Conservation (phyloP, 1,284 basidiomycete species). For the Apiotrichum akiyoshidainum region DNA sequence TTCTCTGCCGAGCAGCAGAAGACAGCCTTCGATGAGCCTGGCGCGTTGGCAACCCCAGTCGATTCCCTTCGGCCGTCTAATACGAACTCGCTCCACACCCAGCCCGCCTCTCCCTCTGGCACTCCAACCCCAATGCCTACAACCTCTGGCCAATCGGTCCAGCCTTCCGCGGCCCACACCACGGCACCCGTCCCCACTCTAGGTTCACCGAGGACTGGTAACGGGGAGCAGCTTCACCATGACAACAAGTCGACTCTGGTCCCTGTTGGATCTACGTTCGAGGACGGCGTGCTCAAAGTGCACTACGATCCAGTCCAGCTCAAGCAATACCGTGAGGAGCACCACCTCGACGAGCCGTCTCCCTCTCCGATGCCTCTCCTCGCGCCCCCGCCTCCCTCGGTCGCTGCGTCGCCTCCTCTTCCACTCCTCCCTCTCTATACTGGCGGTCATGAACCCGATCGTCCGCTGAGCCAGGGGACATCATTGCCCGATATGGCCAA, state of each 20-base stretch:
- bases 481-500: background rate
- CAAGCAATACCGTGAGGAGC: slow-evolving; percentile 22
- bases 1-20: background rate
- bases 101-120: too few relatives aligned
- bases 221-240: background rate
- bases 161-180: too few relatives aligned
- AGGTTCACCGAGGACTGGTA: background rate
- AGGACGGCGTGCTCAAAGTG: slow-evolving; percentile 28
- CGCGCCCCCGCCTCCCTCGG: background rate
- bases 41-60: too few relatives aligned
- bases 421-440: background rate
- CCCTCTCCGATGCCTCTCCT: background rate
- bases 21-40: background rate
- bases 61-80: too few relatives aligned
- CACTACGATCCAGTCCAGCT: slow-evolving; percentile 31
- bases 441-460: background rate
- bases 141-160: too few relatives aligned
- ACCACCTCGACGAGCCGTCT: background rate
- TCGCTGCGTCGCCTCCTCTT: background rate
- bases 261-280: slow-evolving; percentile 17
- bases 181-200: too few relatives aligned
- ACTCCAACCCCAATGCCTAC: too few relatives aligned
- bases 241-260: slow-evolving; percentile 9
- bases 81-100: too few relatives aligned
- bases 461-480: background rate